These are phyloP conservation scores for Naematelia encephala DNA, from an alignment of 768 basidiomycete species.

Conservation along the genomic window DNA sequence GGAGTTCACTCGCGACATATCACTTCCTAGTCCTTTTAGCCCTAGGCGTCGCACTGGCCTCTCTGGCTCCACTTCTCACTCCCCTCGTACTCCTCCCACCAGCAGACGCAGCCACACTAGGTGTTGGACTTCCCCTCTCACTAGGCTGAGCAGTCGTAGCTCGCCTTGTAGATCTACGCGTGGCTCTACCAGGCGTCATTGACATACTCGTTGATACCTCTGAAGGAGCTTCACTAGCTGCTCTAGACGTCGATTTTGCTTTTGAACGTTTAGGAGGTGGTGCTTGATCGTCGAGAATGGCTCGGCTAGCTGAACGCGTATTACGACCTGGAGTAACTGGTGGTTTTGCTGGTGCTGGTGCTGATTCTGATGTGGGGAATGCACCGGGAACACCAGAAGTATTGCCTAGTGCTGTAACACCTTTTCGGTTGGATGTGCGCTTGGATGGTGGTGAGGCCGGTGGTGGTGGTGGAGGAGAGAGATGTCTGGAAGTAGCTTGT, in stretches of 20 bases:
- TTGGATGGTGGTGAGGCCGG: background rate
- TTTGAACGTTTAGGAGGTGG: slow-evolving; percentile 2
- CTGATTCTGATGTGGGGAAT: background rate
- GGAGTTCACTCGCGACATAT: background rate
- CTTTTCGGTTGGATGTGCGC: background rate
- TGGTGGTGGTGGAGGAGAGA: background rate
- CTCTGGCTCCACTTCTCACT: background rate
- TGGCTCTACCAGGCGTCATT: background rate
- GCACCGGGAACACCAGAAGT: background rate
- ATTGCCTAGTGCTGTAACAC: background rate
- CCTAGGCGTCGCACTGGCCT: background rate
- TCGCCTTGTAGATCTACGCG: slow-evolving; percentile 6
- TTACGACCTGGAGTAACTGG: background rate
- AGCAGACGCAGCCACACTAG: slow-evolving; percentile 2
- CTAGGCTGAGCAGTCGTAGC: slow-evolving; percentile 6
- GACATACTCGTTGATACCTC: background rate
- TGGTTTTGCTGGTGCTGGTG: background rate
- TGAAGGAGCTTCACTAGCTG: background rate
- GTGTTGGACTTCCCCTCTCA: slow-evolving; percentile 13
- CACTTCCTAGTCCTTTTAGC: too few relatives aligned
- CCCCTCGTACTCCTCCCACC: slow-evolving; percentile 2
- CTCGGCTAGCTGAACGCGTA: slow-evolving; percentile 8
- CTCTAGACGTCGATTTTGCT: slow-evolving; percentile 1
- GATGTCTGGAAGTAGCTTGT: background rate
- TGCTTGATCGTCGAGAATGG: slow-evolving; percentile 8